Evolutionary conservation across 371 early-diverging fungal species (phyloP), one percentile per base, ranked within the genome.

Genomic region (Vairimorpha necatrix): DNA sequence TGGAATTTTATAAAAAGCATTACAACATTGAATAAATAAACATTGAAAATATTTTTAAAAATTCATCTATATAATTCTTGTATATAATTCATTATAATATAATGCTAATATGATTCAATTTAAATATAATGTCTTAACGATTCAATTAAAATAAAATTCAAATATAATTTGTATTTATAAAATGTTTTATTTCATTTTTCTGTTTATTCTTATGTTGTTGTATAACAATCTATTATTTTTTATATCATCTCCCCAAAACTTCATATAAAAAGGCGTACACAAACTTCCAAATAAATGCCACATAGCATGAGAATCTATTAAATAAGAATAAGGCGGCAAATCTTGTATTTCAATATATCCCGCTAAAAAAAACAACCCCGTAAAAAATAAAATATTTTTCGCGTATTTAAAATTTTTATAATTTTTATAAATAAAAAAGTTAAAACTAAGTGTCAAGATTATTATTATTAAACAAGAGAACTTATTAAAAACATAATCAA

Each of bases 221-320:
- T 36, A 36, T 18, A 32, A 11, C 1, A 9, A 11, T 63, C 63
- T 34, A 20, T 63, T 4, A 32, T 32, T 2, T 38, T 34, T 63
- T 47, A 75, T 61, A 36, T 75, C 75, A 34, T 68, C 75, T 26
- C 68, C 65, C 68, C 67, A 67, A 47, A 75, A 75, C 16, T 48
- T 32, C 22, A 56, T 26, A 30, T 76, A 76, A 50, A 76, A 67
- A 6, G 77, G 77, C 14, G 66, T 66, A 39, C 61, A 42, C 26
- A 76, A 24, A 32, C 63, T 48, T 0, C 63, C 63, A 16, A 74
- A 47, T 18, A 80, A 39, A 60, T 83, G 83, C 75, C 75, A 83
- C 7, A 80, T 30, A 14, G 80, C 80, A 71, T 83, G 83, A 9
- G 76, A 76, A 54, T 83, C 83, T 1, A 83, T 33, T 18, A 83